These are phyloP conservation scores for Ganoderma leucocontextum DNA, from an alignment of 1,284 basidiomycete species.

Conservation along the genomic window DNA sequence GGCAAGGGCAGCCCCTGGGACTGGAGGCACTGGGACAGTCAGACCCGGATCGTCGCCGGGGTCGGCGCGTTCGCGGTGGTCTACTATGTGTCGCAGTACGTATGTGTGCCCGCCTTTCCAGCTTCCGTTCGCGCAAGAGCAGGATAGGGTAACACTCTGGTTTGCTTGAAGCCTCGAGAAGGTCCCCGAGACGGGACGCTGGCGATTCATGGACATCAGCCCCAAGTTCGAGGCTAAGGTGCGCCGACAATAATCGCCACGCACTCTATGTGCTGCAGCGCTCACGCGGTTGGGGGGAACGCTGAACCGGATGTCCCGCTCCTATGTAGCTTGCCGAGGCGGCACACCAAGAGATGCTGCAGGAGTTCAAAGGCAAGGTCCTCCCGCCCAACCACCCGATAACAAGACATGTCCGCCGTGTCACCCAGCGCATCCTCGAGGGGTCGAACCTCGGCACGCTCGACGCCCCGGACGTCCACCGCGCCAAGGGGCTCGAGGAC, in stretches of 20 bases:
- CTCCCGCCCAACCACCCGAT: constrained; percentile 77
- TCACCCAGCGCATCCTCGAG: constrained; percentile 79
- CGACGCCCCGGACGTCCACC: constrained; percentile 41
- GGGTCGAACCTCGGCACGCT: constrained; percentile 76
- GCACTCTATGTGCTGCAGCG: no score
- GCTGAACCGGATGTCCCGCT: no score
- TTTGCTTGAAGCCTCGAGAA: constrained; percentile 68
- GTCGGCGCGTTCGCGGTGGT: constrained; percentile 49
- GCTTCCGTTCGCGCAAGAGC: neutral
- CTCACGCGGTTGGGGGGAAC: no score
- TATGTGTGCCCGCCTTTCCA: constrained; percentile 27
- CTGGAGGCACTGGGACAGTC: constrained; percentile 34
- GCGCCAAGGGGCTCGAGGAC: constrained; percentile 20
- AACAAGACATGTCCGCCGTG: constrained; percentile 69
- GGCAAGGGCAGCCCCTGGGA: constrained; percentile 33
- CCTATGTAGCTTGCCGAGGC: constrained; percentile 54
- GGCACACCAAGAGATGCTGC: constrained; percentile 58
- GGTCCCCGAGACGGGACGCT: constrained; percentile 84
- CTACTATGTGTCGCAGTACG: constrained; percentile 71
- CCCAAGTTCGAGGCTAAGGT: constrained; percentile 64
- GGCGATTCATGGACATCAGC: constrained; percentile 85
- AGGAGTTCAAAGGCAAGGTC: constrained; percentile 64
- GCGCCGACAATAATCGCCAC: constrained; percentile 23
- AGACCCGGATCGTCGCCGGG: constrained; percentile 33
- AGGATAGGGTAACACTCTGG: neutral